A percentile compares a stretch with the other conserved stretches of the same genome.
Evolutionary conservation across 169 alveolate species (phyloP).

Genomic region (Eimeria necatrix): DNA sequence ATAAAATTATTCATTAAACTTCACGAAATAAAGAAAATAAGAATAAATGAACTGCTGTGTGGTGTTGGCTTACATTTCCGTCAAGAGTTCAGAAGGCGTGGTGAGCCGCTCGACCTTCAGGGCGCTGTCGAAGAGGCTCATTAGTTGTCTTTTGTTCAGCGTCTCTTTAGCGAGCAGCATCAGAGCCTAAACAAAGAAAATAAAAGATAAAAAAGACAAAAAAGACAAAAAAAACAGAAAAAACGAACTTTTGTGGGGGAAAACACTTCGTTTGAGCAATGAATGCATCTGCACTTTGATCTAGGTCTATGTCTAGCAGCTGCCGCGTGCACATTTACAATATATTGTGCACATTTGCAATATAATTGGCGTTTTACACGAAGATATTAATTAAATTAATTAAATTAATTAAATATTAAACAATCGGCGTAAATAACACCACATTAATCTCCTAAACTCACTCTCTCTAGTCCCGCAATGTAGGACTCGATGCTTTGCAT

Average conservation of each 20-base stretch:
- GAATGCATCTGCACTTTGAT: too few species aligned
- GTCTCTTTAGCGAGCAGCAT: slow-evolving; percentile 74
- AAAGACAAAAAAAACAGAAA: too few species aligned
- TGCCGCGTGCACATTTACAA: neutral
- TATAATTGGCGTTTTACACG: too few species aligned
- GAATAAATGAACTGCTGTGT: neutral
- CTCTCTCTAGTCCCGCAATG: slow-evolving; percentile 79
- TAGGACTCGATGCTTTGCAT: slow-evolving; percentile 75
- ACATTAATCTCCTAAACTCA: neutral
- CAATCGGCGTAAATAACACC: too few species aligned
- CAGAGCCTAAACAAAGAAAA: slow-evolving; percentile 41
- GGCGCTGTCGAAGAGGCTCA: slow-evolving; percentile 74
- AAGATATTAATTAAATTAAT: too few species aligned
- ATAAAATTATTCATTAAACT: too few species aligned
- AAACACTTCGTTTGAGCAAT: too few species aligned
- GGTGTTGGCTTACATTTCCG: slow-evolving; percentile 36
- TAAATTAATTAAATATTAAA: too few species aligned
- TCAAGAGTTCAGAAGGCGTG: slow-evolving; percentile 69
- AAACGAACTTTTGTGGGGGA: too few species aligned
- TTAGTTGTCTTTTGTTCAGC: slow-evolving; percentile 75
- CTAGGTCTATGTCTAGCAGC: too few species aligned
- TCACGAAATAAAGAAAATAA: too few species aligned
- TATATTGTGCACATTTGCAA: neutral
- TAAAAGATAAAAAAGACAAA: neutral
- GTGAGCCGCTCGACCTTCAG: slow-evolving; percentile 70